These are phyloP conservation scores for Nakaseomyces kungkrabaensis DNA, from an alignment of 1,139 yeast species.

Conservation along the genomic window DNA sequence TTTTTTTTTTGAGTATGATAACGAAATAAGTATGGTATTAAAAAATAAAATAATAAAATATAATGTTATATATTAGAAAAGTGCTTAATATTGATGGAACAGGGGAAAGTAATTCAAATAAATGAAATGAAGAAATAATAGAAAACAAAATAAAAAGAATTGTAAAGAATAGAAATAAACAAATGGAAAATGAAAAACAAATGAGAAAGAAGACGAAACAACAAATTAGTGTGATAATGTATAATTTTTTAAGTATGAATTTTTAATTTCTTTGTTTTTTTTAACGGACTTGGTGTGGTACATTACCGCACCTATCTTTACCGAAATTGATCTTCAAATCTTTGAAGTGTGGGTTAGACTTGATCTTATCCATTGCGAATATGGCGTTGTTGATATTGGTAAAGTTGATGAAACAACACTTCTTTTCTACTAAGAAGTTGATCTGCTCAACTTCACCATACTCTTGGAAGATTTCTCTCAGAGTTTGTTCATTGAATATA, in stretches of 20 bases:
- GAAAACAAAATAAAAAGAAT: not conserved
- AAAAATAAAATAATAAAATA: too few relatives aligned
- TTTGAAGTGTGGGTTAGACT: slow-evolving; percentile 38
- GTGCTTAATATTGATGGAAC: not conserved
- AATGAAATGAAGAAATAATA: not conserved
- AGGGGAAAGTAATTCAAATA: too few relatives aligned
- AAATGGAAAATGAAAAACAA: not conserved
- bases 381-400: slow-evolving; percentile 82
- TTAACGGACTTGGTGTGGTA: slow-evolving; percentile 29
- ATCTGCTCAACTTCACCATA: slow-evolving; percentile 94
- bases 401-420: slow-evolving; percentile 88
- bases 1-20: too few relatives aligned
- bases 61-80: too few relatives aligned
- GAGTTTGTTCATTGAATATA: slow-evolving; percentile 38
- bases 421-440: slow-evolving; percentile 70
- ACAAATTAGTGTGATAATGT: not conserved
- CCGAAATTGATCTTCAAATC: slow-evolving; percentile 72
- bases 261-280: not conserved
- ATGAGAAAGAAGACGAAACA: too few relatives aligned
- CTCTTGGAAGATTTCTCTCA: slow-evolving; percentile 65
- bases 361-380: slow-evolving; percentile 65
- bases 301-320: slow-evolving; percentile 87
- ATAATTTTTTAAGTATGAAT: not conserved
- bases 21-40: too few relatives aligned
- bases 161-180: not conserved